Base-by-base conservation (phyloP, 768 basidiomycete species). In the Termitomyces sp. region DNA sequence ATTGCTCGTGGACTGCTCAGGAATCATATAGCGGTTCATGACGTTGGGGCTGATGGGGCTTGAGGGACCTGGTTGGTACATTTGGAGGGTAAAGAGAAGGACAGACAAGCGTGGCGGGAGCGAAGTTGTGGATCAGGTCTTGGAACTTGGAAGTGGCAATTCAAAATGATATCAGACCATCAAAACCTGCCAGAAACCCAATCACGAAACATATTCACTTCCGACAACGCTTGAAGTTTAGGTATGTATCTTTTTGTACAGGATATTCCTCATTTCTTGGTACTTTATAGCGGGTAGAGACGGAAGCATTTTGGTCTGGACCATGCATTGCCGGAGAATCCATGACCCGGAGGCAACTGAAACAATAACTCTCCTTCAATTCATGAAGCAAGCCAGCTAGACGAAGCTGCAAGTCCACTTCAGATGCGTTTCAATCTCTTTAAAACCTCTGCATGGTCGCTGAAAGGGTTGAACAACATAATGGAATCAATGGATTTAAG, bases 61-160 rank as follows among this genome's bases (percentile, higher is more conserved):
- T 19, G 74, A 74, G 38, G 74, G 70, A 37, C 72, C 73, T 61
- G 75, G 69, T 58, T 75, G 72, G 57, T 75, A 68, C 74, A 75
- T 74, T 31, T 60, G 12, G 54, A 45, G 48, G 44, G 37, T 53
- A 45, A 44, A 40, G n/a, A 30, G 56, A 33, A n/a, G 51, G 50
- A 50, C 58, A 53, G 51, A 9, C 31, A 7, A 1, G 4, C 5
- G 31, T 33, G 56, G 23, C 37, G 45, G 49, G 19, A 55, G 50
- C 50, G 43, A 45, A 55, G 48, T 43, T 52, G 49, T 58, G 56
- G 55, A 64, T 63, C 56, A 60, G 60, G 37, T 3, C 37, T 10
- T 17, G 50, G 38, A 43, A 54, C 58, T 45, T 55, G 48, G 15
- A 38, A 38, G 37, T 38, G 37, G 37, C 37, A 6, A 38, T 15